phyloP scores from a whole-genome alignment of 2,329 filamentous ascomycete genomes.

The Camptophora hylomeconis region DNA sequence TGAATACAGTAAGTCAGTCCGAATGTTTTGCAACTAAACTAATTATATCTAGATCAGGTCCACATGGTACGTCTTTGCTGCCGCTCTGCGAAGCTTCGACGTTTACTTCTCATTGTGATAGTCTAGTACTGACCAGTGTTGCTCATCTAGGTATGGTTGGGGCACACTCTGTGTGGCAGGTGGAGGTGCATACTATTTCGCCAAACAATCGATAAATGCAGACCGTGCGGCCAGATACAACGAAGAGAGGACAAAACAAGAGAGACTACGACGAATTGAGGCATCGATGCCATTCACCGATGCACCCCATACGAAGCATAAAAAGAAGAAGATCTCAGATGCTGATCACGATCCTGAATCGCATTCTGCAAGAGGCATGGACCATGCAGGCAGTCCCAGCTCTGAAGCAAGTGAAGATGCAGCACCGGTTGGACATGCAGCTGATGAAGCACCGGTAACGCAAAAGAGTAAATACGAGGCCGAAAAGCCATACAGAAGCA shows the following conservation, averaged over 20 bases:
- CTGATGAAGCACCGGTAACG: conserved; percentile 50
- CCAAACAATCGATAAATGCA: conserved; percentile 86
- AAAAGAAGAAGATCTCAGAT: conserved; percentile 14
- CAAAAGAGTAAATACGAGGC: conserved; percentile 91
- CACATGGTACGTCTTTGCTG: conserved; percentile 42
- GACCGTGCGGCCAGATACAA: conserved; percentile 64
- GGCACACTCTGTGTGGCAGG: conserved; percentile 77
- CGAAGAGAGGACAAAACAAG: conserved; percentile 51
- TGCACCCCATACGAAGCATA: conserved; percentile 6
- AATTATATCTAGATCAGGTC: conserved; percentile 36
- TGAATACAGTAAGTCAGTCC: conserved; percentile 39
- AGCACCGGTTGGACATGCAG: conserved; percentile 73
- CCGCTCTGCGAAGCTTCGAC: no score
- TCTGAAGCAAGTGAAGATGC: conserved; percentile 64
- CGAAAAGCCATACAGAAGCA: conserved; percentile 57
- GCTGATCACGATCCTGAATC: conserved; percentile 17
- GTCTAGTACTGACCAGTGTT: no score
- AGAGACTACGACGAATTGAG: conserved; percentile 24
- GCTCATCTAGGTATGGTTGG: conserved; percentile 81
- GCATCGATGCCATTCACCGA: conserved; percentile 17
- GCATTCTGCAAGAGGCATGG: conserved; percentile 25
- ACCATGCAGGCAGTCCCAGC: conserved; percentile 52
- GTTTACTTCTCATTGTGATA: no score
- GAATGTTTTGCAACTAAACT: conserved; percentile 1
- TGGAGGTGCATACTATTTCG: conserved; percentile 87